Percentiles rank a stretch among this genome's conserved stretches.
phyloP scores from a whole-genome alignment of 2,329 filamentous ascomycete genomes.

The Ascochyta clinopodiicola region DNA sequence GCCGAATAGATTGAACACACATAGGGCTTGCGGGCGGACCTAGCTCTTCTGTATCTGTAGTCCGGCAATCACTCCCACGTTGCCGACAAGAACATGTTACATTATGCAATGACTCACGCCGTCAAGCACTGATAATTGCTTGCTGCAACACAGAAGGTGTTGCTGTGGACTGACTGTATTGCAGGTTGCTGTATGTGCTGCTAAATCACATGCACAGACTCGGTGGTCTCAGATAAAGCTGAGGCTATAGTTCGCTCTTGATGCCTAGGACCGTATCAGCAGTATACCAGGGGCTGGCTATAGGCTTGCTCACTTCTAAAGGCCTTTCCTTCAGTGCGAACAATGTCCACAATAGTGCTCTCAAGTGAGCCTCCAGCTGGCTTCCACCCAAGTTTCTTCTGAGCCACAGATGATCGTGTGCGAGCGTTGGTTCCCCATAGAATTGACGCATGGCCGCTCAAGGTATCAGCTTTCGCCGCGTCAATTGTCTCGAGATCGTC shows the following conservation, averaged over 20 bases:
- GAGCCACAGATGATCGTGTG: constrained; percentile 18
- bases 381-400: constrained; percentile 18
- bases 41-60: too few relatives aligned
- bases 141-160: background rate
- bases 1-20: too few relatives aligned
- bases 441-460: constrained; percentile 24
- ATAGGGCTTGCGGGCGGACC: too few relatives aligned
- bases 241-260: constrained; percentile 1
- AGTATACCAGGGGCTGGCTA: background rate
- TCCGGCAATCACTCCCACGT: background rate
- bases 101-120: background rate
- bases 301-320: background rate
- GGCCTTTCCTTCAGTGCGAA: constrained; percentile 11
- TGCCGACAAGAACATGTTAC: background rate
- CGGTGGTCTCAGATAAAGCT: too few relatives aligned
- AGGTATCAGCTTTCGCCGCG: constrained; percentile 21
- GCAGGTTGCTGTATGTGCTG: background rate
- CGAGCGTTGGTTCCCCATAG: constrained; percentile 29
- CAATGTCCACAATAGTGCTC: constrained; percentile 14
- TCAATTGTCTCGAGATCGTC: constrained; percentile 19
- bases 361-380: constrained; percentile 16
- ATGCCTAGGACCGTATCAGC: background rate
- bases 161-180: background rate
- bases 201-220: background rate
- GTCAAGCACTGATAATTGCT: background rate